Evolutionary conservation across 2,329 filamentous ascomycete genomes (phyloP), one percentile per base, ranked within the genome.

Genomic region (Fusarium domesticum): DNA sequence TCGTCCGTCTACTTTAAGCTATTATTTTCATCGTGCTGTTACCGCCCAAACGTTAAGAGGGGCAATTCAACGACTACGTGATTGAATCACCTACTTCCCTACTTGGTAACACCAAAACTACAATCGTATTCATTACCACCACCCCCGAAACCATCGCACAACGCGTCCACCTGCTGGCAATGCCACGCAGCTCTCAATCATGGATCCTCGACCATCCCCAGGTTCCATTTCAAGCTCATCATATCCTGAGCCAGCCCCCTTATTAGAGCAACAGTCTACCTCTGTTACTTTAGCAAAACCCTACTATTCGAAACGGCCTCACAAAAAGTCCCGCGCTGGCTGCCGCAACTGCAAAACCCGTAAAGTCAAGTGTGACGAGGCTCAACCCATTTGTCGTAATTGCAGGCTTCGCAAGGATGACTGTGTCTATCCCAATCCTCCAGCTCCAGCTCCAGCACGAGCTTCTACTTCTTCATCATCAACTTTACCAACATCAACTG

Each of bases 331-430:
- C 2, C 66, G 77, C 20, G 65, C 68, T 3, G 77, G 76, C 6
- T 81, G 77, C 54, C 65, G 64, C 48, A 76, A 73, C 55, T 81
- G 77, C 68, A 81, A 80, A 62, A 60, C 62, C 14, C 72, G 77
- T 25, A 54, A 54, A 45, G 51, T 54, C 11, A 54, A 54, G 62
- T 80, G 77, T 61, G 73, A 77, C 47, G 76, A 81, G 56, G 65
- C 54, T 5, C 70, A 67, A 19, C 78, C 78, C 0, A 56, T 64
- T 3, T 81, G 77, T 54, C 69, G 70, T 32, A 67, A 70, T 20
- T 81, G 78, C 58, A 68, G 61, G 33, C 59, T 74, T 47, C 70
- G 77, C 45, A 70, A 67, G 43, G 71, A 72, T 42, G 60, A 64
- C 3, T 81, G 77, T 57, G 59, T 72, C 40, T 81, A 79, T 55